Base-by-base conservation (phyloP, 371 early-diverging fungal genomes). In the Parasitella parasitica region DNA sequence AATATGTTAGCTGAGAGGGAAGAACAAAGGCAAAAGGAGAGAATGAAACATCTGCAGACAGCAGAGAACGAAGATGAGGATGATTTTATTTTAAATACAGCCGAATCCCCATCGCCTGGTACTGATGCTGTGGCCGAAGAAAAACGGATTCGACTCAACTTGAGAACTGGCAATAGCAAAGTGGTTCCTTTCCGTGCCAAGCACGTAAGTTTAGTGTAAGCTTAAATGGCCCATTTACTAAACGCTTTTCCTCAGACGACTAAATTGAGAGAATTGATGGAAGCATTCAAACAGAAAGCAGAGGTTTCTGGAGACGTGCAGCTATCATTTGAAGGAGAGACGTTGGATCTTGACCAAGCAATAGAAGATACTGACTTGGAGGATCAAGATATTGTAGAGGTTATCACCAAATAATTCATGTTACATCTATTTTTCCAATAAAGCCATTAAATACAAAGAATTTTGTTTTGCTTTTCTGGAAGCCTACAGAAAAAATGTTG, bases 351-450 rank as follows among this genome's bases (percentile, higher is more conserved):
- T 8, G 51, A 65, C 30, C 36, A 39, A 15, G 62, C 58, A 2
- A 55, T 80, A 8, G 64, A 68, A 50, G 72, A 75, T 6, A 70
- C 69, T 0, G 77, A 77, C 8, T 54, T 77, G 41, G 80, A 80
- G 50, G 67, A 75, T 39, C 65, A 77, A 50, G 77, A 77, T 60
- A 54, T 80, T 38, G n/a, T 77, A 2, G 72, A 75, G 24, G 80
- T 75, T 6, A 38, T 49, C 26, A 59, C 60, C 13, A n/a, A 34
- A 49, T 43, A 62, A 41, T 8, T 39, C 39, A 37, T 37, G 38
- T 37, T 34, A 58, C 49, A 30, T 22, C 48, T 59, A 20, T 18
- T 20, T 43, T 20, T 20, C 11, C 22, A 20, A 22, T 43, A 22
- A 43, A 43, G 11, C 11, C 7, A 6, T 9, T 20, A 20, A 43